Percentiles rank a stretch among this genome's conserved stretches.
These are phyloP conservation scores for Zea mays DNA, from an alignment of 176 grass and related monocot genomes.

Conservation along the genomic window Zm-B73-REFERENCE-NAM-5.0 NC_050100.1:16934001-16934500, in stretches of 20 bases:
- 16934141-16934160: not conserved
- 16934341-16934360: slow-evolving; percentile 88
- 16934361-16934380: slow-evolving; percentile 78
- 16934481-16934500: not conserved
- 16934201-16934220: not conserved
- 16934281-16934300: slow-evolving; percentile 39
- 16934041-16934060: slow-evolving; percentile 25
- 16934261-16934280: slow-evolving; percentile 13
- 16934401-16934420: slow-evolving; percentile 81
- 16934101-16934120: slow-evolving; percentile 15
- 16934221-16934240: not conserved
- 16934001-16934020: slow-evolving; percentile 16
- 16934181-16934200: not conserved
- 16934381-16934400: slow-evolving; percentile 81
- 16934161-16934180: not conserved
- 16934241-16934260: not conserved
- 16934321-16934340: slow-evolving; percentile 69
- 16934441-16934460: slow-evolving; percentile 16
- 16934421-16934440: slow-evolving; percentile 67
- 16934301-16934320: slow-evolving; percentile 94
- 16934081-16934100: not conserved
- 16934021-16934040: slow-evolving; percentile 12
- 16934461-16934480: not conserved
- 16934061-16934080: not conserved
- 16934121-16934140: not conserved